Percentiles rank a stretch among this genome's conserved stretches.
Evolutionary conservation across 805 yeast species (phyloP).

Genomic region (Candida rishiriensis): DNA sequence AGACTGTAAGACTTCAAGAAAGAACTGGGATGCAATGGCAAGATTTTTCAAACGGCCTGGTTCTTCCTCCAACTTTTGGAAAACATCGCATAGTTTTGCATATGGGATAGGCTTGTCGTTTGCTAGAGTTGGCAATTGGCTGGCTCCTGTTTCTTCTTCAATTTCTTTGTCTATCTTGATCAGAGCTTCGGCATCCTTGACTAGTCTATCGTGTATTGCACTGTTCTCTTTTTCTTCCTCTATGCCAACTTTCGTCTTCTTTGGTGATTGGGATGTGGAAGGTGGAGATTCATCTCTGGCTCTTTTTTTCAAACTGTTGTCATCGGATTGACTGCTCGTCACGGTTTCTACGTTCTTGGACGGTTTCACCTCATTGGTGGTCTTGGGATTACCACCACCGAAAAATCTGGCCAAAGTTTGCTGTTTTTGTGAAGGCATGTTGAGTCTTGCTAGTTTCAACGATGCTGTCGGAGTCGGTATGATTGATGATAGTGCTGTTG

Average conservation of each 20-base stretch:
- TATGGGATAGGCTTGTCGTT: constrained; percentile 30
- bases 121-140: constrained; percentile 1
- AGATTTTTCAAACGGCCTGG: constrained; percentile 81
- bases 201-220: constrained; percentile 9
- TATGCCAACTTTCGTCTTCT: background rate
- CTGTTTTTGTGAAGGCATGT: constrained; percentile 10
- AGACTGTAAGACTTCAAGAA: constrained; percentile 53
- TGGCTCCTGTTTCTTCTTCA: background rate
- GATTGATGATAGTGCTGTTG: background rate
- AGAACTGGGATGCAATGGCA: constrained; percentile 69
- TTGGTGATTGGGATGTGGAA: background rate
- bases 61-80: constrained; percentile 74
- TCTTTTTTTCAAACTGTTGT: constrained; percentile 3
- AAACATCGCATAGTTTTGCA: constrained; percentile 52
- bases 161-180: constrained; percentile 6
- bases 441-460: background rate
- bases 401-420: constrained; percentile 19
- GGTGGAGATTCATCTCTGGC: constrained; percentile 9
- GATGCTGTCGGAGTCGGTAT: background rate
- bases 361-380: too few relatives aligned
- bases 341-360: too few relatives aligned
- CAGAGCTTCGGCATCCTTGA: constrained; percentile 23
- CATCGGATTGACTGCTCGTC: too few relatives aligned
- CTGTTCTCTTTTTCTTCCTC: background rate
- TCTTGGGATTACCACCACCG: constrained; percentile 5